These are phyloP conservation scores for Apodospora peruviana DNA, from an alignment of 495 filamentous ascomycete genomes.

Conservation along the genomic window DNA sequence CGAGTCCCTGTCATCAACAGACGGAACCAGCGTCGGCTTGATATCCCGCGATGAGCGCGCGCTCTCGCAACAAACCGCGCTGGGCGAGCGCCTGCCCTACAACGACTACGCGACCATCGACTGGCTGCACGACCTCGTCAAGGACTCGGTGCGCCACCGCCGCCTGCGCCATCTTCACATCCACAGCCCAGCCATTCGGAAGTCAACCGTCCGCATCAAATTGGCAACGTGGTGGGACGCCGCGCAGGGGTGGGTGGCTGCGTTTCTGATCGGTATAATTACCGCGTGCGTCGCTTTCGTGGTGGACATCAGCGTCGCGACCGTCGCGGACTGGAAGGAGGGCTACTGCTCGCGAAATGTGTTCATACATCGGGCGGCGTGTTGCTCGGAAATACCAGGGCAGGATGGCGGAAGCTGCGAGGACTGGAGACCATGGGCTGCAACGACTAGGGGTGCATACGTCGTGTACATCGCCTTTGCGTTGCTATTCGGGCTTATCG, in stretches of 20 bases:
- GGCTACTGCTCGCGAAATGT: slow-evolving; percentile 45
- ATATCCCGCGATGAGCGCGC: slow-evolving; percentile 37
- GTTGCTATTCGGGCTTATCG: slow-evolving; percentile 44
- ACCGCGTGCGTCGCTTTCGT: slow-evolving; percentile 49
- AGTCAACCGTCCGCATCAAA: slow-evolving; percentile 26
- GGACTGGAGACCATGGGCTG: slow-evolving; percentile 41
- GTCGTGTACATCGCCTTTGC: slow-evolving; percentile 47
- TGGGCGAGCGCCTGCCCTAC: slow-evolving; percentile 51
- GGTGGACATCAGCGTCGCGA: slow-evolving; percentile 48
- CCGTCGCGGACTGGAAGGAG: slow-evolving; percentile 48
- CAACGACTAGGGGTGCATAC: slow-evolving; percentile 31
- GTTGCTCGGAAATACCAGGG: too few relatives aligned
- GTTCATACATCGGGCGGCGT: slow-evolving; percentile 38
- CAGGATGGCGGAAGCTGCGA: neutral
- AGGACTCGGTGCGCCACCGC: slow-evolving; percentile 49
- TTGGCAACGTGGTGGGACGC: slow-evolving; percentile 19
- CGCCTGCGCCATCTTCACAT: slow-evolving; percentile 20
- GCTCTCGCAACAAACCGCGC: slow-evolving; percentile 23
- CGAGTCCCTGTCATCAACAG: slow-evolving; percentile 13
- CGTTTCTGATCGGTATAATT: slow-evolving; percentile 41
- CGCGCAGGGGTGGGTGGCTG: neutral
- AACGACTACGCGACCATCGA: slow-evolving; percentile 36
- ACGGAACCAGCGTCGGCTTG: too few relatives aligned
- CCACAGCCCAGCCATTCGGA: slow-evolving; percentile 17
- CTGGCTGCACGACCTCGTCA: slow-evolving; percentile 52